A percentile compares a stretch with the other conserved stretches of the same genome.
Evolutionary conservation across 1,284 basidiomycete species (phyloP).

Genomic region (Coniophora puteana): DNA sequence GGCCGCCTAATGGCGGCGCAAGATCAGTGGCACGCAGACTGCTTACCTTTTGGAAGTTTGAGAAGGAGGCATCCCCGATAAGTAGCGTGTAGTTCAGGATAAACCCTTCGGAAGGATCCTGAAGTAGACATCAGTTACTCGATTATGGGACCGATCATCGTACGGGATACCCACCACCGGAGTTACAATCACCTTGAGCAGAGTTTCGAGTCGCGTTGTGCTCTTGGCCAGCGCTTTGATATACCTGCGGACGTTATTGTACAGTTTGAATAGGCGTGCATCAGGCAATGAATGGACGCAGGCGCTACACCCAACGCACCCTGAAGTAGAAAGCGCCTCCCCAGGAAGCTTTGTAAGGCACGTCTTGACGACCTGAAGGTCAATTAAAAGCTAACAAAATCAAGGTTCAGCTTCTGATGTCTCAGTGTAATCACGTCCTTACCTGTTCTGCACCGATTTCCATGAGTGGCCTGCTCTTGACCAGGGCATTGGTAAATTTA

Average conservation of each 20-base stretch:
- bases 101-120: slow-evolving; percentile 92
- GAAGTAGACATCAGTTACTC: slow-evolving; percentile 4
- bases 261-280: slow-evolving; percentile 13
- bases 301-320: slow-evolving; percentile 34
- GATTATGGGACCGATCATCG: slow-evolving; percentile 1
- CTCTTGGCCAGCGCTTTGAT: slow-evolving; percentile 78
- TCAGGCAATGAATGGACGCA: slow-evolving; percentile 3
- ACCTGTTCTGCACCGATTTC: slow-evolving; percentile 95
- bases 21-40: too few species aligned
- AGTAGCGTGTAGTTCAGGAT: slow-evolving; percentile 92
- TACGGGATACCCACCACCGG: slow-evolving; percentile 60
- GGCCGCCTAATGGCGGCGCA: neutral
- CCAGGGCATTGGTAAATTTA: slow-evolving; percentile 84
- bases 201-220: slow-evolving; percentile 79
- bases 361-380: slow-evolving; percentile 84
- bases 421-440: slow-evolving; percentile 9
- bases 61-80: slow-evolving; percentile 89
- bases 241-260: slow-evolving; percentile 50
- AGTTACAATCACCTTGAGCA: slow-evolving; percentile 92
- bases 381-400: slow-evolving; percentile 73
- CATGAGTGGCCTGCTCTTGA: slow-evolving; percentile 83
- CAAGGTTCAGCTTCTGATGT: slow-evolving; percentile 10
- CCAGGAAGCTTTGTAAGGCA: slow-evolving; percentile 83
- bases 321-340: slow-evolving; percentile 52
- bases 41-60: slow-evolving; percentile 93